A percentile compares a stretch with the other conserved stretches of the same genome.
phyloP scores from a whole-genome alignment of 1,139 yeast genomes.

The Candida anutae region DNA sequence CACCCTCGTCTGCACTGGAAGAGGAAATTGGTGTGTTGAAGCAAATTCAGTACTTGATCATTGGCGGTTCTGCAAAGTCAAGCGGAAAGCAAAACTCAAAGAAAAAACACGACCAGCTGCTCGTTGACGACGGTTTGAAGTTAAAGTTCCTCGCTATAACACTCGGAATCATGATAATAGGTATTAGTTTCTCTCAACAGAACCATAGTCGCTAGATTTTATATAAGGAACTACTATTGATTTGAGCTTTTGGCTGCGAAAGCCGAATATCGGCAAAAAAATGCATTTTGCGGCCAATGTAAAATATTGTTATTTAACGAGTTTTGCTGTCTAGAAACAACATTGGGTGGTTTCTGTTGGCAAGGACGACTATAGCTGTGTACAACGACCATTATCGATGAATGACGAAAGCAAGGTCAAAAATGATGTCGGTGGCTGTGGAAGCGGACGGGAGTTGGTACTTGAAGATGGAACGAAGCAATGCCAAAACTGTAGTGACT shows the following conservation, averaged over 20 bases:
- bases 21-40: slow-evolving; percentile 24
- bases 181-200: slow-evolving; percentile 29
- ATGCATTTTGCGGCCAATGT: neutral
- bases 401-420: neutral
- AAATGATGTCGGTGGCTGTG: slow-evolving; percentile 6
- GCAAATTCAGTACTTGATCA: slow-evolving; percentile 27
- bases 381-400: too few relatives aligned
- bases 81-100: slow-evolving; percentile 12
- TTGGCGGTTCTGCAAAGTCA: too few relatives aligned
- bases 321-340: too few relatives aligned
- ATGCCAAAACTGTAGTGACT: slow-evolving; percentile 22
- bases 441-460: slow-evolving; percentile 11
- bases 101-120: slow-evolving; percentile 11
- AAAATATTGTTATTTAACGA: too few relatives aligned
- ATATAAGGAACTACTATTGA: too few relatives aligned
- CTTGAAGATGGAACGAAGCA: slow-evolving; percentile 14
- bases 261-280: neutral
- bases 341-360: too few relatives aligned
- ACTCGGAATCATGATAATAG: slow-evolving; percentile 36
- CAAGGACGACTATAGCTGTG: too few relatives aligned
- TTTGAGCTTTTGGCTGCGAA: neutral
- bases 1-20: slow-evolving; percentile 5
- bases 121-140: slow-evolving; percentile 36
- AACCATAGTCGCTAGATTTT: slow-evolving; percentile 5
- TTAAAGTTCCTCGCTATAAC: slow-evolving; percentile 39